Percentiles rank a stretch among this genome's conserved stretches.
These are phyloP conservation scores for Dorcoceras hygrometricum DNA, from an alignment of 257 asterid species.

Conservation along the genomic window DNA sequence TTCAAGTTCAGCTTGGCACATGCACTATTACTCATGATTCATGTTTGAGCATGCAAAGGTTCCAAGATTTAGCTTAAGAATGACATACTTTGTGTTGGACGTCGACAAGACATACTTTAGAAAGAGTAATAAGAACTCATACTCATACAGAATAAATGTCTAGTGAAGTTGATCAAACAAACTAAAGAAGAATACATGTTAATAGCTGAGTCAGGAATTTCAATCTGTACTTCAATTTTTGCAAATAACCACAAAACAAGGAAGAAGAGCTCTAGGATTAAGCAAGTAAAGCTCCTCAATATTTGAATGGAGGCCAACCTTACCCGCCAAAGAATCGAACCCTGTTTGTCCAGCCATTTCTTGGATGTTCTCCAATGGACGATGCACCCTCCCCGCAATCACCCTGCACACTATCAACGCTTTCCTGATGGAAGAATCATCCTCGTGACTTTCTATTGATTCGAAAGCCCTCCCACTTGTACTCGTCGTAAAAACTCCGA, in stretches of 20 bases:
- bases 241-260: constrained; percentile 89
- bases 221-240: constrained; percentile 34
- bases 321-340: constrained; percentile 85
- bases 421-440: constrained; percentile 38
- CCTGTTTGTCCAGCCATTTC: constrained; percentile 71
- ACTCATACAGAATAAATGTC: neutral
- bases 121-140: no score
- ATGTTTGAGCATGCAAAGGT: neutral
- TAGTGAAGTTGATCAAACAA: neutral
- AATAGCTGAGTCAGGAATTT: neutral
- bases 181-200: neutral
- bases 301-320: constrained; percentile 78
- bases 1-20: no score
- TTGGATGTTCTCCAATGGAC: constrained; percentile 72
- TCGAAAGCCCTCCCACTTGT: constrained; percentile 85
- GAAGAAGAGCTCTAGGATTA: constrained; percentile 78
- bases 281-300: constrained; percentile 96
- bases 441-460: constrained; percentile 37
- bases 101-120: no score
- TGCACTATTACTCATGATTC: neutral
- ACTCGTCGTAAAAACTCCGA: constrained; percentile 85
- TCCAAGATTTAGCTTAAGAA: neutral
- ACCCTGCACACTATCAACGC: constrained; percentile 87
- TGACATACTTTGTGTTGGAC: no score
- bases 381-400: constrained; percentile 88